These are phyloP conservation scores for Salix arbutifolia DNA, from an alignment of 345 rosid species.

Conservation along the genomic window DNA sequence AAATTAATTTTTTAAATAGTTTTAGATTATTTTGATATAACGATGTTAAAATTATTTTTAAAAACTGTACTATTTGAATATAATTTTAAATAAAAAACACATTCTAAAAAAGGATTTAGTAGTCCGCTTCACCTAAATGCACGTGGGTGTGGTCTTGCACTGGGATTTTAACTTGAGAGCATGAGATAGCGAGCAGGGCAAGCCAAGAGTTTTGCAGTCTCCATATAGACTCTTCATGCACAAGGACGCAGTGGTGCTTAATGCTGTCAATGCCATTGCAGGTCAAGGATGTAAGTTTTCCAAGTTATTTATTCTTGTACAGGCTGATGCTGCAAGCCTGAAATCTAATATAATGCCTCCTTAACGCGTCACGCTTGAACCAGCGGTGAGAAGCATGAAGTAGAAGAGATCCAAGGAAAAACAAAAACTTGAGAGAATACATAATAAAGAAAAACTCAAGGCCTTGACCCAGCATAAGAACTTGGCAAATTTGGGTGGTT, in stretches of 20 bases:
- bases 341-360: neutral
- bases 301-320: too few species aligned
- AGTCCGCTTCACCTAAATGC: too few species aligned
- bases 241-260: neutral
- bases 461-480: neutral
- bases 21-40: too few species aligned
- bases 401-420: neutral
- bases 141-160: too few species aligned
- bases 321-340: neutral
- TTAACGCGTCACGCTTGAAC: neutral
- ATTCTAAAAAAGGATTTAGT: too few species aligned
- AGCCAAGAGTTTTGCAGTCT: neutral
- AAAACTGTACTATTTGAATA: too few species aligned
- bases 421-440: neutral
- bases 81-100: too few species aligned
- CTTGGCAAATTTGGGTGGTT: neutral
- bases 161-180: neutral
- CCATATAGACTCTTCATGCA: neutral
- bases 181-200: neutral
- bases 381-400: neutral
- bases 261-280: too few species aligned
- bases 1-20: too few species aligned
- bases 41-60: too few species aligned
- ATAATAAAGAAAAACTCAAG: neutral
- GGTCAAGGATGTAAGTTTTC: too few species aligned